A percentile compares a stretch with the other conserved stretches of the same genome.
These are phyloP conservation scores for Globisporangium parvum DNA, from an alignment of 352 stramenopile genomes.

Conservation along the genomic window DNA sequence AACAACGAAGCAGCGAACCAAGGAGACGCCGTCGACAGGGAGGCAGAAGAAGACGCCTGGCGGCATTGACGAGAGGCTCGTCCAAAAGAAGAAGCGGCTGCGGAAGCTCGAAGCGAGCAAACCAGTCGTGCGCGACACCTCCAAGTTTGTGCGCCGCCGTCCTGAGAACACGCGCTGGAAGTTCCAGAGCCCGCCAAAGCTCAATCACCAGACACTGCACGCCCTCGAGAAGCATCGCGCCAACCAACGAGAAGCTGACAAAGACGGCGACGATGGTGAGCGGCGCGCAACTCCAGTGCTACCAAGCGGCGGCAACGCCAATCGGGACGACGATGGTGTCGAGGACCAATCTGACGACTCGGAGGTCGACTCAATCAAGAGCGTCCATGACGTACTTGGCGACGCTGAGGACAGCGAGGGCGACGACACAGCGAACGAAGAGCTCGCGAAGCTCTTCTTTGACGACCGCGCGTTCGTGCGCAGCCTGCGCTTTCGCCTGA, in stretches of 20 bases:
- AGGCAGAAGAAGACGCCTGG: slow-evolving; percentile 1
- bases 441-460: slow-evolving; percentile 63
- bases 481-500: slow-evolving; percentile 58
- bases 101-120: slow-evolving; percentile 10
- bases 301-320: too few relatives aligned
- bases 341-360: background rate
- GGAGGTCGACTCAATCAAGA: slow-evolving; percentile 5
- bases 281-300: too few relatives aligned
- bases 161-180: slow-evolving; percentile 67
- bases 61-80: slow-evolving; percentile 6
- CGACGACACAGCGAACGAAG: slow-evolving; percentile 31
- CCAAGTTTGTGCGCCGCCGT: slow-evolving; percentile 51
- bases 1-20: background rate
- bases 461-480: slow-evolving; percentile 59
- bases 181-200: slow-evolving; percentile 50
- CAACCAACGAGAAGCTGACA: slow-evolving; percentile 4
- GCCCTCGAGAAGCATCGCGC: slow-evolving; percentile 14
- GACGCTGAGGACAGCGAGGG: slow-evolving; percentile 4
- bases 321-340: too few relatives aligned
- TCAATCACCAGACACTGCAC: slow-evolving; percentile 35
- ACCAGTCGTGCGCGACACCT: slow-evolving; percentile 7
- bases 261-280: background rate
- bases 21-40: background rate
- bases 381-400: background rate
- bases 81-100: slow-evolving; percentile 8